phyloP scores from a whole-genome alignment of 73 alveolate genomes.

The Paramecium primaurelia region DNA sequence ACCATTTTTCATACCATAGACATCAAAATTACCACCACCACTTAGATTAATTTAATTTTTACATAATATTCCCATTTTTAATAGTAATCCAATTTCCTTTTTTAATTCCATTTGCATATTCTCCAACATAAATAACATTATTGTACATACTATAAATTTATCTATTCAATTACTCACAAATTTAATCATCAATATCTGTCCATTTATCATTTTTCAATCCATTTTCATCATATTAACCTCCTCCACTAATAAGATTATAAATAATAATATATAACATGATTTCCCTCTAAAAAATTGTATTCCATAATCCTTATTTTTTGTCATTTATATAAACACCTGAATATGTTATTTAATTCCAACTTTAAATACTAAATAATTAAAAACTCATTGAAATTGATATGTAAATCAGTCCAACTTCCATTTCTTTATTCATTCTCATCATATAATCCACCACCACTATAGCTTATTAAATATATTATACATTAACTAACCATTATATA shows the following conservation, averaged over 20 bases:
- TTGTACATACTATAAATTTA: not conserved
- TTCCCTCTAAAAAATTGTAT: not conserved
- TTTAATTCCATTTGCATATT: not conserved
- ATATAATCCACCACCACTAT: not conserved
- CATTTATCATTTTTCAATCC: not conserved
- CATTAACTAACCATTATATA: not conserved
- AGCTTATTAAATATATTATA: not conserved
- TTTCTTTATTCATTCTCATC: not conserved
- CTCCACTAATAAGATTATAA: not conserved
- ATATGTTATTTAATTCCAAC: not conserved
- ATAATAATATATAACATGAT: not conserved
- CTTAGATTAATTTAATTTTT: not conserved
- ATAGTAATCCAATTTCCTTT: not conserved
- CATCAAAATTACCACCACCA: not conserved
- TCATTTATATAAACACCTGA: not conserved
- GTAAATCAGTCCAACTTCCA: not conserved
- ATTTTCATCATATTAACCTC: not conserved
- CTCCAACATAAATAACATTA: not conserved
- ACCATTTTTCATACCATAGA: not conserved
- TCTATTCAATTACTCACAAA: not conserved
- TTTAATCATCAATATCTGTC: not conserved
- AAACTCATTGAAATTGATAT: not conserved
- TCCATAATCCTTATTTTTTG: not conserved
- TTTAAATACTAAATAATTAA: not conserved
- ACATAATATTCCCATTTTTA: not conserved